Conservation (phyloP, 2,329 filamentous ascomycete genomes). For the Verticillium tricorpus region DNA sequence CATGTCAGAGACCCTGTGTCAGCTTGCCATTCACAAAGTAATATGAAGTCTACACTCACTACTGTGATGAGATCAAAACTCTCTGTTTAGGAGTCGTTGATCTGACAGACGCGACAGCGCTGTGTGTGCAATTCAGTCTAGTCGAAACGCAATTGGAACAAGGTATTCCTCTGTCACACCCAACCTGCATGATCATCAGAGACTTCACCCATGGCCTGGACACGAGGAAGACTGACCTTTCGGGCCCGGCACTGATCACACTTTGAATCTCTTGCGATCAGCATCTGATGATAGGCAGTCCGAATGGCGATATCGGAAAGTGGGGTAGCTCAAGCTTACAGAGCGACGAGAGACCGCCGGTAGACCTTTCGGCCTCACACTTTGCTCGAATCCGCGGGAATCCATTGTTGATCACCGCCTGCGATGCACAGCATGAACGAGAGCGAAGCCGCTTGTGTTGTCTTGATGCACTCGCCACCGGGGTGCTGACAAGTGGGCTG, state of each 20-base stretch:
- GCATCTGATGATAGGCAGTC: not conserved
- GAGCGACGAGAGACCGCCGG: conserved; percentile 19
- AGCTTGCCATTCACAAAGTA: not conserved
- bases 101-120: conserved; percentile 18
- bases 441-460: not conserved
- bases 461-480: not conserved
- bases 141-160: conserved; percentile 28
- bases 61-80: conserved; percentile 29
- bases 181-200: conserved; percentile 14
- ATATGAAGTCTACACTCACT: conserved; percentile 18
- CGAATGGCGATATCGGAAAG: not conserved
- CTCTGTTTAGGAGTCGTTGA: conserved; percentile 22
- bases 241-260: conserved; percentile 26
- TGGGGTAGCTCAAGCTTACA: conserved; percentile 9
- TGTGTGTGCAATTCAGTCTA: conserved; percentile 26
- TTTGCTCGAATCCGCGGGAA: conserved; percentile 10
- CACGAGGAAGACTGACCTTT: conserved; percentile 14
- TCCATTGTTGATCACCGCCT: conserved; percentile 2
- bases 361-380: conserved; percentile 1
- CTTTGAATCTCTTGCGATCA: conserved; percentile 7
- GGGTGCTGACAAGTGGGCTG: too few relatives aligned
- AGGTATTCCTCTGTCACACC: conserved; percentile 24
- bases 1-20: not conserved
- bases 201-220: not conserved
- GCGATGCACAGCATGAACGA: not conserved